A percentile compares a stretch with the other conserved stretches of the same genome.
Conservation (phyloP, 2,329 filamentous ascomycete genomes). For the Phoma sp. region DNA sequence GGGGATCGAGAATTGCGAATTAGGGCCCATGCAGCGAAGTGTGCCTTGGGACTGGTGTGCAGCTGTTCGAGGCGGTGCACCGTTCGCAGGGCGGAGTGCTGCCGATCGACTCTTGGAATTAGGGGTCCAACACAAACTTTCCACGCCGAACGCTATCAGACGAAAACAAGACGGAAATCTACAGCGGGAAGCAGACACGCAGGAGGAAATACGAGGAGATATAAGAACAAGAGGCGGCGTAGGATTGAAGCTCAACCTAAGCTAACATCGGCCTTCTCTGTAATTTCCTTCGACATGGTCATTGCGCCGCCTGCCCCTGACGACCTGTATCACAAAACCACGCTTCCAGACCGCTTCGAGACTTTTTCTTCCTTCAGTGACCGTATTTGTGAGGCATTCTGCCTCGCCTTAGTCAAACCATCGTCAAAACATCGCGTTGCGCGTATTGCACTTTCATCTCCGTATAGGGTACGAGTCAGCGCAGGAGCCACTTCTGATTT, state of each 20-base stretch:
- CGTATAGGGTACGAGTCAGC: background rate
- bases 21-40: slow-evolving; percentile 7
- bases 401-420: background rate
- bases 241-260: slow-evolving; percentile 7
- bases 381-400: slow-evolving; percentile 1
- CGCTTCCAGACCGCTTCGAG: slow-evolving; percentile 2
- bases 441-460: too few species aligned
- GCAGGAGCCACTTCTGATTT: slow-evolving; percentile 9
- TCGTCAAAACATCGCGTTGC: background rate
- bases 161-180: background rate
- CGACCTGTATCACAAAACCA: slow-evolving; percentile 14
- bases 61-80: slow-evolving; percentile 14
- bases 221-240: slow-evolving; percentile 4
- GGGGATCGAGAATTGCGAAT: background rate
- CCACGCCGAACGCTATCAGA: slow-evolving; percentile 1
- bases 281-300: slow-evolving; percentile 18
- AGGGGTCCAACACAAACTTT: slow-evolving; percentile 4
- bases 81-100: slow-evolving; percentile 13
- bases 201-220: background rate
- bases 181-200: slow-evolving; percentile 1
- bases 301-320: slow-evolving; percentile 15
- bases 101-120: background rate
- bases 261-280: slow-evolving; percentile 1
- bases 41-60: slow-evolving; percentile 3
- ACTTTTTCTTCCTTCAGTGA: background rate